Evolutionary conservation across 2,329 filamentous ascomycete genomes (phyloP), one percentile per base, ranked within the genome.

Genomic region (Paracoccidioides brasiliensis): DNA sequence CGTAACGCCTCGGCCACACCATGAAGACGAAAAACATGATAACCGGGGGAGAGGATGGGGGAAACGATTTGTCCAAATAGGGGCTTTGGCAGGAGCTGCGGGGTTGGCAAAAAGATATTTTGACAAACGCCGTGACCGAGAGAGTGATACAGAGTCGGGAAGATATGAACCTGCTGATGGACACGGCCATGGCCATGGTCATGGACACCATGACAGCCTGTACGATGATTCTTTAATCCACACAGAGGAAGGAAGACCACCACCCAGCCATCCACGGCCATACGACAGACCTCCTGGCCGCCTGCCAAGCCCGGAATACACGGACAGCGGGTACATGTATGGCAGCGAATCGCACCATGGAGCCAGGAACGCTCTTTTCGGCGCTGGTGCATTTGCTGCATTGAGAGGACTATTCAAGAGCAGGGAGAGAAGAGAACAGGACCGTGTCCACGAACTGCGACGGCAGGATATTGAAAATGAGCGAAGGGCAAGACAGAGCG

Each of bases 11-110:
- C 76, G 75, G 4, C 85, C 81, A 53, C 83, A 82, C 59, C 70
- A 74, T 38, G 79, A 85, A 42, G 84, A 89, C 60, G 88, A 89
- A 66, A 79, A 79, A 56, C 79, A 79, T 0, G 78, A 82, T n/a
- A 67, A 71, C 45, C 72, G 66, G 5, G 63, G 75, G 3, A 78
- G 79, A 15, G 81, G 83, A 7, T 77, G 85, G 61, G 78, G 82
- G 67, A 79, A 79, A 63, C 80, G 78, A 53, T 57, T 88, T 2
- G 67, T 85, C 12, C 78, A 79, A 48, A 73, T 80, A 28, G 83
- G 81, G 12, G 84, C 81, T 0, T 73, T 79, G 4, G 67, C 84
- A 1, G 85, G 85, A 15, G 83, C 79, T 6, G 81, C 79, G 15
- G 80, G 80, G 35, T 69, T 88, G 14, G 75, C 80, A 3, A 82